A percentile compares a stretch with the other conserved stretches of the same genome.
Evolutionary conservation across 1,284 basidiomycete species (phyloP).

Genomic region (Tylopilus orsonianus): DNA sequence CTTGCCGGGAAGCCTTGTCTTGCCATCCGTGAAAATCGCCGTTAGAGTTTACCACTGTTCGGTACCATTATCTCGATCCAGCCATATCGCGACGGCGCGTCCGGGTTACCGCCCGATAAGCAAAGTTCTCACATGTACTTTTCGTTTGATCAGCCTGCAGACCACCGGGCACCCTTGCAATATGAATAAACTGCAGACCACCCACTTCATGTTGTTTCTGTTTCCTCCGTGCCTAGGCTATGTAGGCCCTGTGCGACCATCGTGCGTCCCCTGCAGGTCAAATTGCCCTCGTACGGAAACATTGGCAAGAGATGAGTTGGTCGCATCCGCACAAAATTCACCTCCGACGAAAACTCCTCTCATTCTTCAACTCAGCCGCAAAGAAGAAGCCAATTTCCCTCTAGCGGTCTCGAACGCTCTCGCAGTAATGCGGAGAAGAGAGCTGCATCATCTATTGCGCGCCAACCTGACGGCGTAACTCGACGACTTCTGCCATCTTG

Average conservation of each 20-base stretch:
- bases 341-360: background rate
- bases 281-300: background rate
- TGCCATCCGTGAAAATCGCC: background rate
- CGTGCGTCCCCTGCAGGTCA: background rate
- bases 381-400: background rate
- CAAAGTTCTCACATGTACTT: background rate
- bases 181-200: background rate
- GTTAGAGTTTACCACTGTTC: slow-evolving; percentile 4
- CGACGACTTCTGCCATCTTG: background rate
- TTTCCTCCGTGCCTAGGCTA: background rate
- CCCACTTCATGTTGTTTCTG: background rate
- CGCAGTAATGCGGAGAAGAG: background rate
- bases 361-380: background rate
- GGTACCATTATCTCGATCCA: background rate
- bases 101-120: background rate
- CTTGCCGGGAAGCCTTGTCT: background rate
- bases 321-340: slow-evolving; percentile 9
- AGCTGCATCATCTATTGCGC: background rate
- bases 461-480: background rate
- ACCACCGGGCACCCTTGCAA: background rate
- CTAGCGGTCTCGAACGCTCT: background rate
- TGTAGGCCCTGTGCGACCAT: background rate
- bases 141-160: slow-evolving; percentile 1
- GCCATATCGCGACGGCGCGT: too few species aligned
- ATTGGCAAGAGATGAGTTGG: background rate